These are phyloP conservation scores for Sugiyamaella floridensis DNA, from an alignment of 805 yeast species.

Conservation along the genomic window DNA sequence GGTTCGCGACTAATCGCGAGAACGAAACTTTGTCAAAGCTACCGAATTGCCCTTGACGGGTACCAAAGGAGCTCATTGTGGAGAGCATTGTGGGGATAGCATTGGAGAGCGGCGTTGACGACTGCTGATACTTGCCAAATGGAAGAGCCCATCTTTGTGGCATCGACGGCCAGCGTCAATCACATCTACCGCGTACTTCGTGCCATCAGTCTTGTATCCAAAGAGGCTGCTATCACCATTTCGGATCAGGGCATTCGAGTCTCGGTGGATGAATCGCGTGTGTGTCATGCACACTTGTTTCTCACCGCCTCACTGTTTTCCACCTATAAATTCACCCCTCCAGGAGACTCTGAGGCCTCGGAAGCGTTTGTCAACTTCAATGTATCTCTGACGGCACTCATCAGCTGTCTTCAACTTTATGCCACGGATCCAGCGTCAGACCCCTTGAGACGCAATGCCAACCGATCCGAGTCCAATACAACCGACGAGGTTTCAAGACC, in stretches of 20 bases:
- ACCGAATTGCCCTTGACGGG: no score
- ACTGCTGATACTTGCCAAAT: not conserved
- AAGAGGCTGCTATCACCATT: constrained; percentile 37
- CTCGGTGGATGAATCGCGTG: constrained; percentile 33
- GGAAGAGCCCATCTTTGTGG: constrained; percentile 29
- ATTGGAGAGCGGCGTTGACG: no score
- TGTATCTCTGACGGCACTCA: constrained; percentile 19
- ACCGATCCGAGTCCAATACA: not conserved
- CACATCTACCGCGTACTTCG: constrained; percentile 42
- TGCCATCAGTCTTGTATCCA: constrained; percentile 38
- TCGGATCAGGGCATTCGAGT: constrained; percentile 47
- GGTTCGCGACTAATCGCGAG: no score
- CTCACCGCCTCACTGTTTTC: constrained; percentile 18
- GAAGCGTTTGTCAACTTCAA: constrained; percentile 10
- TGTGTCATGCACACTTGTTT: constrained; percentile 22
- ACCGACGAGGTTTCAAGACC: not conserved
- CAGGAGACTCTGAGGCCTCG: constrained; percentile 1
- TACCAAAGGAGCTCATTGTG: no score
- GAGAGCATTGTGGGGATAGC: no score
- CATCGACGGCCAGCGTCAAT: constrained; percentile 40
- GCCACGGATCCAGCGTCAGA: not conserved
- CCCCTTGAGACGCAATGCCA: not conserved
- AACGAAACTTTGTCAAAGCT: no score
- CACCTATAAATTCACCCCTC: constrained; percentile 15
- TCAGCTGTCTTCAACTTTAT: constrained; percentile 23